These are phyloP conservation scores for Phytophthora quininea DNA, from an alignment of 352 stramenopile species.

Conservation along the genomic window DNA sequence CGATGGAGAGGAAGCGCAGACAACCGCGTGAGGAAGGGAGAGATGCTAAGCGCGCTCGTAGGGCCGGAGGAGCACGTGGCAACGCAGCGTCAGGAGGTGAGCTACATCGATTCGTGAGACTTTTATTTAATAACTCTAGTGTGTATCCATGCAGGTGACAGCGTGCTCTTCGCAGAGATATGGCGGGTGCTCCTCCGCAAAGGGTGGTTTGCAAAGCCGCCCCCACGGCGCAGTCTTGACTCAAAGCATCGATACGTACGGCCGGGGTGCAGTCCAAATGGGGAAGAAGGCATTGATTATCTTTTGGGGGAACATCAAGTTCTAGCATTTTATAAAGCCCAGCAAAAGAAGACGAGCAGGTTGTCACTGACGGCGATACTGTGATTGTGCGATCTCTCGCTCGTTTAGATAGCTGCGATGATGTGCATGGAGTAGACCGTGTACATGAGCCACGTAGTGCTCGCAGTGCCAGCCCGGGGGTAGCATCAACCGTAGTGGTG, in stretches of 20 bases:
- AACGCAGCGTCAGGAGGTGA: too few relatives aligned
- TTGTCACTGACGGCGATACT: background rate
- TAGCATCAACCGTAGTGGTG: background rate
- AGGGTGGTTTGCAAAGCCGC: conserved; percentile 7
- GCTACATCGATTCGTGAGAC: too few relatives aligned
- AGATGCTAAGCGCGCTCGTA: too few relatives aligned
- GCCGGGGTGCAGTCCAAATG: background rate
- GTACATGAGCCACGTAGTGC: too few relatives aligned
- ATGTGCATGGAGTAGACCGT: too few relatives aligned
- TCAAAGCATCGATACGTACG: background rate
- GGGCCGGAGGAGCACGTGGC: too few relatives aligned
- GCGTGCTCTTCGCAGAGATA: conserved; percentile 6
- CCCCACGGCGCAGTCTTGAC: background rate
- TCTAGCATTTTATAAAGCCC: background rate
- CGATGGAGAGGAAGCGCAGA: too few relatives aligned
- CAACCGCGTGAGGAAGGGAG: too few relatives aligned
- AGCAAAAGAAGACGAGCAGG: conserved; percentile 8
- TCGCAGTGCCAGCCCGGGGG: too few relatives aligned
- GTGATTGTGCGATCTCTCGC: background rate
- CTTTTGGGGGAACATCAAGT: background rate
- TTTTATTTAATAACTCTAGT: too few relatives aligned
- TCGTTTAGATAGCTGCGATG: too few relatives aligned
- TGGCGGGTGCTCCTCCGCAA: conserved; percentile 7
- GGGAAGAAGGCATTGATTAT: background rate
- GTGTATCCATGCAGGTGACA: background rate